These are phyloP conservation scores for Albugo laibachii DNA, from an alignment of 352 stramenopile genomes.

Conservation along the genomic window DNA sequence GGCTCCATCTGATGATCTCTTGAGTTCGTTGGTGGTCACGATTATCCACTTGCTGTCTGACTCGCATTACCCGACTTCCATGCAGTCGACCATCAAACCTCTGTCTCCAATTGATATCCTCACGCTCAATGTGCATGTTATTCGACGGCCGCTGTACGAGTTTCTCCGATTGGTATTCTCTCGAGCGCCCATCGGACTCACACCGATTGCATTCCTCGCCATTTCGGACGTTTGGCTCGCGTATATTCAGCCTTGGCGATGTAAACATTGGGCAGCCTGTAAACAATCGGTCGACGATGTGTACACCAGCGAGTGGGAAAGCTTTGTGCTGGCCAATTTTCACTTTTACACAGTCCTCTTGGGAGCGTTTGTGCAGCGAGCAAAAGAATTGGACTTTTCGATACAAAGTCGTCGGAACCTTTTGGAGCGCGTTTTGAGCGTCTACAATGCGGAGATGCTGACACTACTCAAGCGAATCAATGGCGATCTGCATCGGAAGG, in stretches of 20 bases:
- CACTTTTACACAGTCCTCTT: slow-evolving; percentile 76
- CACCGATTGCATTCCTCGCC: slow-evolving; percentile 53
- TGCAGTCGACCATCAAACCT: slow-evolving; percentile 7
- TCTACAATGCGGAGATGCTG: slow-evolving; percentile 53
- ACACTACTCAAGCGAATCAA: slow-evolving; percentile 32
- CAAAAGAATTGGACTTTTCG: slow-evolving; percentile 70
- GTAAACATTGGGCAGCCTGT: slow-evolving; percentile 21
- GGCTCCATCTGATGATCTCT: slow-evolving; percentile 61
- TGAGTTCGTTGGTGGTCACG: slow-evolving; percentile 58
- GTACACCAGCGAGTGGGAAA: slow-evolving; percentile 49
- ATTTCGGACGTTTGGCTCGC: slow-evolving; percentile 75
- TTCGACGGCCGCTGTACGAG: slow-evolving; percentile 58
- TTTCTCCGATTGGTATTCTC: slow-evolving; percentile 74
- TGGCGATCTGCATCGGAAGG: slow-evolving; percentile 35
- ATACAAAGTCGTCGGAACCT: slow-evolving; percentile 28
- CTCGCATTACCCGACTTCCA: slow-evolving; percentile 42
- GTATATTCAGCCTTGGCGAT: slow-evolving; percentile 74
- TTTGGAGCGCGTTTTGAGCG: slow-evolving; percentile 42
- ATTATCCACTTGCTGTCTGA: slow-evolving; percentile 70
- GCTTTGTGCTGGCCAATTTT: slow-evolving; percentile 73
- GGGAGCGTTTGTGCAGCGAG: slow-evolving; percentile 55
- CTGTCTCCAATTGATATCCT: slow-evolving; percentile 11
- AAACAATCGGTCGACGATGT: slow-evolving; percentile 4
- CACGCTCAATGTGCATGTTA: slow-evolving; percentile 45
- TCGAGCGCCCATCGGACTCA: slow-evolving; percentile 49